Evolutionary conservation across 495 filamentous ascomycete genomes (phyloP).

Genomic region (Lophiostoma macrostomum): DNA sequence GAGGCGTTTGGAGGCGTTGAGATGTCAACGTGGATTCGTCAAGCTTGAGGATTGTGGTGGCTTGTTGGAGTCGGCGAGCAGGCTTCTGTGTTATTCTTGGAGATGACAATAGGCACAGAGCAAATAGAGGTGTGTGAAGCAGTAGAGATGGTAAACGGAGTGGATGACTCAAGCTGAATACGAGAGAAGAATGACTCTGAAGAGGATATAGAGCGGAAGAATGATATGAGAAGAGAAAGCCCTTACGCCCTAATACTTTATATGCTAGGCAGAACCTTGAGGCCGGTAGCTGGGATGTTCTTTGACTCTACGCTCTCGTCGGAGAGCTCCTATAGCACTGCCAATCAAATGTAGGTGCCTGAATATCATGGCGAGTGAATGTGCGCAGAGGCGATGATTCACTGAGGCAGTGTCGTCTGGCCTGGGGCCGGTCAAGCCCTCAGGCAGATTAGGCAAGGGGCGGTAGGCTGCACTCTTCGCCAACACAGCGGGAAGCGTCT

Average conservation of each 20-base stretch:
- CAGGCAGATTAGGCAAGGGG: slow-evolving; percentile 22
- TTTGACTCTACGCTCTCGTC: slow-evolving; percentile 17
- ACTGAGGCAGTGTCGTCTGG: slow-evolving; percentile 19
- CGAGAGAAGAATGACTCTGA: slow-evolving; percentile 17
- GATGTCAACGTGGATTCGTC: slow-evolving; percentile 10
- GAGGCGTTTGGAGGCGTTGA: slow-evolving; percentile 22
- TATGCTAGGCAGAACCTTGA: slow-evolving; percentile 32
- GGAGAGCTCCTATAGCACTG: slow-evolving; percentile 15
- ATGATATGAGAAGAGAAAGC: slow-evolving; percentile 12
- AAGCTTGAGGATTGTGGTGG: slow-evolving; percentile 2
- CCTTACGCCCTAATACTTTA: slow-evolving; percentile 14
- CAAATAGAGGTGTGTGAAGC: slow-evolving; percentile 9
- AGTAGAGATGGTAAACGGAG: slow-evolving; percentile 1
- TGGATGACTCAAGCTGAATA: slow-evolving; percentile 10
- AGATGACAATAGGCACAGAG: slow-evolving; percentile 12
- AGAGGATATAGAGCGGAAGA: slow-evolving; percentile 7
- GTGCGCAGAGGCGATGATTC: slow-evolving; percentile 27
- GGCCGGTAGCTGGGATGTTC: slow-evolving; percentile 18
- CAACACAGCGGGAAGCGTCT: neutral
- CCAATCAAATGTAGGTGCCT: slow-evolving; percentile 27
- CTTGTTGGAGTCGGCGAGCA: slow-evolving; percentile 4
- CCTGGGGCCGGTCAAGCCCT: slow-evolving; percentile 11
- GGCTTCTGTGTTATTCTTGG: slow-evolving; percentile 5
- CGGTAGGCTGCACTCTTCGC: slow-evolving; percentile 16
- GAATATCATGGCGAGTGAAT: slow-evolving; percentile 27